These are phyloP conservation scores for Tephrocybe sp. DNA, from an alignment of 768 basidiomycete species.

Conservation along the genomic window DNA sequence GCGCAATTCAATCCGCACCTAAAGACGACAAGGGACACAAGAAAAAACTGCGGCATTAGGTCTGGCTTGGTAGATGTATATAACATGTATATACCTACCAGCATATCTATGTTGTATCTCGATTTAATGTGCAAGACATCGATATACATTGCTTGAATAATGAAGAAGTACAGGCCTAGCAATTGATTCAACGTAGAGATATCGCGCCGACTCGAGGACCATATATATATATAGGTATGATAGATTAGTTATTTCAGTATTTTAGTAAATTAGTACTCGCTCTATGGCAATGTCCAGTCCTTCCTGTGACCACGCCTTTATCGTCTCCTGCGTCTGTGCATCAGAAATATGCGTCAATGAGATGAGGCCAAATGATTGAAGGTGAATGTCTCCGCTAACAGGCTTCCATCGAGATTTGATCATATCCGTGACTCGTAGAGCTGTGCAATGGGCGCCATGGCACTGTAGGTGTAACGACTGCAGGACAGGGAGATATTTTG, in stretches of 20 bases:
- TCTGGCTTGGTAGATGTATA: background rate
- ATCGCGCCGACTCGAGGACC: no score
- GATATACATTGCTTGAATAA: no score
- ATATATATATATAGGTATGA: no score
- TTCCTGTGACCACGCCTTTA: constrained; percentile 22
- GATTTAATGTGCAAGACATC: no score
- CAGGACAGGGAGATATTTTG: constrained; percentile 24
- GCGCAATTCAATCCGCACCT: constrained; percentile 59
- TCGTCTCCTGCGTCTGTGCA: constrained; percentile 18
- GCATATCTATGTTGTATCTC: no score
- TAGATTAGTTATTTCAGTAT: no score
- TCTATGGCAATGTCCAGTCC: constrained; percentile 24
- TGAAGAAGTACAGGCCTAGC: no score
- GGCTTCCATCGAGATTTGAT: constrained; percentile 31
- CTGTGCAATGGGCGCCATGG: constrained; percentile 30
- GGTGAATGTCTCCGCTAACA: constrained; percentile 7
- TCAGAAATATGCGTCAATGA: constrained; percentile 25
- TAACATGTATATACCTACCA: no score
- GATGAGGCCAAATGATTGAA: constrained; percentile 27
- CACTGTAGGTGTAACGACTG: constrained; percentile 29
- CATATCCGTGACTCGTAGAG: constrained; percentile 24
- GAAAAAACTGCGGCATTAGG: constrained; percentile 20
- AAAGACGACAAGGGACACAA: constrained; percentile 37
- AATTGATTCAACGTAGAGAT: no score
- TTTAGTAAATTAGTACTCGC: background rate